Conservation (phyloP, 345 rosid genomes). For the Acer saccharum region DNA sequence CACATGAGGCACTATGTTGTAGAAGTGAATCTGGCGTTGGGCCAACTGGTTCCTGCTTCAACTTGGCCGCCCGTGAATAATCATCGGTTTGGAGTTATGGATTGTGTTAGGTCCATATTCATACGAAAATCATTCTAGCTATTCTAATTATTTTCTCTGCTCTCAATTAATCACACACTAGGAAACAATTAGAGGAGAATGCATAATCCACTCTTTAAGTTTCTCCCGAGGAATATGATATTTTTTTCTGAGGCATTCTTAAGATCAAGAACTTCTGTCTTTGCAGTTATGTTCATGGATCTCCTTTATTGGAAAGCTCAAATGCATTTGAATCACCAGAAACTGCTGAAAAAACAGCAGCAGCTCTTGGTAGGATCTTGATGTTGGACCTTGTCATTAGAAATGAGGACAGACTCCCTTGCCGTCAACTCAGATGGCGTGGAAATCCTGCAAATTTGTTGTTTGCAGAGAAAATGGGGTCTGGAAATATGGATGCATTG, state of each 20-base stretch:
- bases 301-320: conserved; percentile 83
- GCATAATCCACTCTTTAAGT: background rate
- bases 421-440: conserved; percentile 95
- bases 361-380: conserved; percentile 86
- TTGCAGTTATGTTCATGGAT: conserved; percentile 95
- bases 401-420: conserved; percentile 96
- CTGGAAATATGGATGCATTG: conserved; percentile 48
- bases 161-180: background rate
- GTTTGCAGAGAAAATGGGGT: conserved; percentile 64
- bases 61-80: background rate
- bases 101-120: background rate
- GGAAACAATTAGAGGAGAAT: background rate
- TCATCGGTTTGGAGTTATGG: conserved; percentile 9
- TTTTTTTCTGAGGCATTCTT: conserved; percentile 7
- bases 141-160: background rate
- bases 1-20: conserved; percentile 4
- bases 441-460: conserved; percentile 94
- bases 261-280: conserved; percentile 17
- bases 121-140: background rate
- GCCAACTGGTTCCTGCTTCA: background rate
- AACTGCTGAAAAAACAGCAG: conserved; percentile 78
- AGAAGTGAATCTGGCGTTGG: background rate
- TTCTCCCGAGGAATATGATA: background rate
- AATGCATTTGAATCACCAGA: conserved; percentile 69
- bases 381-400: conserved; percentile 92